Evolutionary conservation across 441 rosid species (phyloP).

Genomic region (Populus hybrid): DNA sequence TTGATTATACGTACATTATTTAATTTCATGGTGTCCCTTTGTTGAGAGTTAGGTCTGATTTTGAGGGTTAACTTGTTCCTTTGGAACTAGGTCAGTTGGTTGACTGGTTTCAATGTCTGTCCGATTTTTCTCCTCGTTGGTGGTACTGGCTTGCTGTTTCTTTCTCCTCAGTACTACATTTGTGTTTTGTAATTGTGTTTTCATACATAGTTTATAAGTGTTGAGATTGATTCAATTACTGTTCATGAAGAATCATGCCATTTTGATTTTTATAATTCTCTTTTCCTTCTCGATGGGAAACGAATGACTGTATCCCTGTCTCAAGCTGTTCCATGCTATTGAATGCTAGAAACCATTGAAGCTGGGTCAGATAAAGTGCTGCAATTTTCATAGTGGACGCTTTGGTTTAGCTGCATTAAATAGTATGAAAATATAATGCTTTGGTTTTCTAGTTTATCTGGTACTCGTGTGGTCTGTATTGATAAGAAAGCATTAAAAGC

Average conservation of each 20-base stretch:
- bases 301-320: not conserved
- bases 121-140: slow-evolving; percentile 3
- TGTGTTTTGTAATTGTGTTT: not conserved
- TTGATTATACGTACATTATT: not conserved
- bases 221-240: not conserved
- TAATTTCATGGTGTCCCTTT: slow-evolving; percentile 1
- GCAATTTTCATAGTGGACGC: not conserved
- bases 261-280: not conserved
- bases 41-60: slow-evolving; percentile 15
- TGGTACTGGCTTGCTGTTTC: not conserved
- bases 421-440: no score
- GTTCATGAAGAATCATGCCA: not conserved
- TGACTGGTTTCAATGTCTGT: slow-evolving; percentile 14
- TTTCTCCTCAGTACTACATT: not conserved
- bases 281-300: not conserved
- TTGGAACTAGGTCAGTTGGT: slow-evolving; percentile 9
- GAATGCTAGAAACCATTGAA: not conserved
- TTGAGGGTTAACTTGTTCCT: not conserved
- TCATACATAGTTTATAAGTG: not conserved
- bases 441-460: no score
- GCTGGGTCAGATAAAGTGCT: not conserved
- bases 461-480: no score
- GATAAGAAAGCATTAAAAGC: no score
- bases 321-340: not conserved
- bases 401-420: not conserved